These are phyloP conservation scores for Ganoderma leucocontextum DNA, from an alignment of 1,284 basidiomycete species.

Conservation along the genomic window DNA sequence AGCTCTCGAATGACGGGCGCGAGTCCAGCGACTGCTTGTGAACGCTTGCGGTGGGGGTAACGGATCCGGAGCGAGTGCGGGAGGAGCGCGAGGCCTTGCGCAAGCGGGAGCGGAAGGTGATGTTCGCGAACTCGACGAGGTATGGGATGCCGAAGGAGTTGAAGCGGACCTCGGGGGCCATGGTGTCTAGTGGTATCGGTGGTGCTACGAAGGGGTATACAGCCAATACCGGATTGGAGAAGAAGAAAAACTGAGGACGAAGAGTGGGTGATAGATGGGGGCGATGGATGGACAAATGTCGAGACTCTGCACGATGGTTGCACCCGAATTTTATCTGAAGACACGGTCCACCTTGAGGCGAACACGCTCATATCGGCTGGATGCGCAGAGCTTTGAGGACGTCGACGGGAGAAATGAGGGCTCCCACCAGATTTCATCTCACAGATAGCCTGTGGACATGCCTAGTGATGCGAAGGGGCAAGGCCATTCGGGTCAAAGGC, in stretches of 20 bases:
- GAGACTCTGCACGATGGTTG: slow-evolving; percentile 8
- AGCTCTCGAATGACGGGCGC: slow-evolving; percentile 6
- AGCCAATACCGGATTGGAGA: slow-evolving; percentile 38
- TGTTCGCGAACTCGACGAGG: slow-evolving; percentile 53
- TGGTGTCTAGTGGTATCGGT: slow-evolving; percentile 30
- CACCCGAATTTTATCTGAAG: slow-evolving; percentile 18
- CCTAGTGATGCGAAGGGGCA: slow-evolving; percentile 11
- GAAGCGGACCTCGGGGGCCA: slow-evolving; percentile 49
- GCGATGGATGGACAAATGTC: slow-evolving; percentile 21
- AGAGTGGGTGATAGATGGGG: slow-evolving; percentile 13
- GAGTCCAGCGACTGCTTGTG: slow-evolving; percentile 14
- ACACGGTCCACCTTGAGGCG: slow-evolving; percentile 20
- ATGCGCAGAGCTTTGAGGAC: not conserved
- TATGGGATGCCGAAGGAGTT: slow-evolving; percentile 51
- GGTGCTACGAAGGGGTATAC: slow-evolving; percentile 10
- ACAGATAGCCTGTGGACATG: slow-evolving; percentile 14
- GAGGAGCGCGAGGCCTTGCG: not conserved
- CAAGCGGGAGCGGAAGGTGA: slow-evolving; percentile 46
- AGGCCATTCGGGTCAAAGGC: slow-evolving; percentile 12
- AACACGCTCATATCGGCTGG: slow-evolving; percentile 23
- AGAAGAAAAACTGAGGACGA: slow-evolving; percentile 1
- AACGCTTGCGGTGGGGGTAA: slow-evolving; percentile 8
- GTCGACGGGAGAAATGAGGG: not conserved
- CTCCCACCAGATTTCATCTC: slow-evolving; percentile 23
- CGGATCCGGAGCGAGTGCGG: not conserved